These are phyloP conservation scores for Podospora comata DNA, from an alignment of 495 filamentous ascomycete species.

Conservation along the genomic window DNA sequence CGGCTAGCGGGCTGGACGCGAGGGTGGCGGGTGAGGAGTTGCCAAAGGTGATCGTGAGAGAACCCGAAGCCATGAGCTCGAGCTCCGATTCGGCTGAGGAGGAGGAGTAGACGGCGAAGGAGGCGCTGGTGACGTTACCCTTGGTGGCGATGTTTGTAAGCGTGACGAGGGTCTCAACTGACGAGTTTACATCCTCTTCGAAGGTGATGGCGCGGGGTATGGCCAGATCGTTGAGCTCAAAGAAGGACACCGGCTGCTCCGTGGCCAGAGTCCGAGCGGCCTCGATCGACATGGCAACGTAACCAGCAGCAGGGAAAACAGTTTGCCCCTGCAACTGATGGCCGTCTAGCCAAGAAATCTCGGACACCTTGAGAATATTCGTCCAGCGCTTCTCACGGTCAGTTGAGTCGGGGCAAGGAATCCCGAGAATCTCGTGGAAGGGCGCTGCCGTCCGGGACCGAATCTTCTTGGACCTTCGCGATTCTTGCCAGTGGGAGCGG, in stretches of 20 bases:
- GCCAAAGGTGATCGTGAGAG: neutral
- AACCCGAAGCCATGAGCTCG: slow-evolving; percentile 1
- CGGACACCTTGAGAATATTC: slow-evolving; percentile 36
- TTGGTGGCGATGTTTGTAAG: slow-evolving; percentile 13
- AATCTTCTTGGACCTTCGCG: slow-evolving; percentile 32
- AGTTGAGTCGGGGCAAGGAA: slow-evolving; percentile 26
- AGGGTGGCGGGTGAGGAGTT: neutral
- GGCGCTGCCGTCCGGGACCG: slow-evolving; percentile 21
- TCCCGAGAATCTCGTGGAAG: slow-evolving; percentile 44
- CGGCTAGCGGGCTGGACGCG: neutral
- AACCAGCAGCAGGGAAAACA: slow-evolving; percentile 56
- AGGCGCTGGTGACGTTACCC: neutral
- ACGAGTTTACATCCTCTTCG: slow-evolving; percentile 13
- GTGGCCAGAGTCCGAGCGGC: slow-evolving; percentile 17
- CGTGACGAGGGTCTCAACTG: slow-evolving; percentile 23
- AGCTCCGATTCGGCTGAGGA: neutral
- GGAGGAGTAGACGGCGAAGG: neutral
- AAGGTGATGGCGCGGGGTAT: slow-evolving; percentile 22
- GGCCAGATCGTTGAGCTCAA: slow-evolving; percentile 25
- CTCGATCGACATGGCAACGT: slow-evolving; percentile 48
- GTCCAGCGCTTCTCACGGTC: slow-evolving; percentile 40
- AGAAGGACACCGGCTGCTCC: neutral
- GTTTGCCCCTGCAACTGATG: slow-evolving; percentile 39
- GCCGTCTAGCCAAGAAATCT: slow-evolving; percentile 45
- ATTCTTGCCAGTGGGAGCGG: slow-evolving; percentile 44